These are phyloP conservation scores for Penicillium sp. DNA, from an alignment of 2,329 filamentous ascomycete species.

Conservation along the genomic window DNA sequence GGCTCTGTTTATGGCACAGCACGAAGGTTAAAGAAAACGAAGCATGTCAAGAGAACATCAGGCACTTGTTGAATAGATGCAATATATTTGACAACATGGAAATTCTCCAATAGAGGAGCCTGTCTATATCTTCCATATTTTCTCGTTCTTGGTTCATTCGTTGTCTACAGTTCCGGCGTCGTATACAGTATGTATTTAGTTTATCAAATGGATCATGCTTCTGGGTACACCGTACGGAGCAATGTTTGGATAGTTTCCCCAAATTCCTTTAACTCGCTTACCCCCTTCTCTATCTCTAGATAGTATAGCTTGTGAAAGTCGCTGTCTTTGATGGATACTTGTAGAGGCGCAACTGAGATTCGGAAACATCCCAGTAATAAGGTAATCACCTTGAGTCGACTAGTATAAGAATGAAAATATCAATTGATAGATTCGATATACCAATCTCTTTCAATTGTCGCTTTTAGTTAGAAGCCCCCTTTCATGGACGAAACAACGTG, in stretches of 20 bases:
- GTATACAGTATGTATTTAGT: not conserved
- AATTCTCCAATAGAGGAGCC: not conserved
- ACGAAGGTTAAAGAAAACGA: not conserved
- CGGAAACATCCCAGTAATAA: not conserved
- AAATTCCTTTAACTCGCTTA: not conserved
- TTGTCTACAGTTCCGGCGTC: no score
- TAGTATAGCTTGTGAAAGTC: not conserved
- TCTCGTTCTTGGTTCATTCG: not conserved
- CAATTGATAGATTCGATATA: not conserved
- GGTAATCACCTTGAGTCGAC: no score
- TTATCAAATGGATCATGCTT: not conserved
- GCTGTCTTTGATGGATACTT: not conserved
- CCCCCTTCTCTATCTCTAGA: no score
- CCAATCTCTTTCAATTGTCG: not conserved
- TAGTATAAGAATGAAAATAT: not conserved
- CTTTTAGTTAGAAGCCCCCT: not conserved
- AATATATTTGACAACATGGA: not conserved
- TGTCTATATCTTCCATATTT: not conserved
- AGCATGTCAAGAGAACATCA: not conserved
- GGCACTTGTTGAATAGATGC: not conserved
- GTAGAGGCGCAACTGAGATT: not conserved
- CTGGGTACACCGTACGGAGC: no score
- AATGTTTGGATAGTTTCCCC: no score
- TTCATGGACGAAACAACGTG: not conserved
- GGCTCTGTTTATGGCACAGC: not conserved